Conservation (phyloP, 2,329 filamentous ascomycete genomes). For the Arthroderma sp. region DNA sequence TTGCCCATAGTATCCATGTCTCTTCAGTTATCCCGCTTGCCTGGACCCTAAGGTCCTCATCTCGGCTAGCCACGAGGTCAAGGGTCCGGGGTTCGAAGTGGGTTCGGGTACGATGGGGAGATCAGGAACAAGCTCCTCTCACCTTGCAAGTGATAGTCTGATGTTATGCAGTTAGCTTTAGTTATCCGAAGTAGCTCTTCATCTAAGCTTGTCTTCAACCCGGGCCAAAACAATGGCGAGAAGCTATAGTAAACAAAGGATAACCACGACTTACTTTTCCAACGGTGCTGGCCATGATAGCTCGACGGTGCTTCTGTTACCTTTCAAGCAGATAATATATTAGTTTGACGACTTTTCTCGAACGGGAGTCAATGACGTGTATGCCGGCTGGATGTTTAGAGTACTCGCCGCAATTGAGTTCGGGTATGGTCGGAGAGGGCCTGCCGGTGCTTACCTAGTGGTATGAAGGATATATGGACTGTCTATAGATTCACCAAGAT, state of each 20-base stretch:
- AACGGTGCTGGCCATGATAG: conserved; percentile 42
- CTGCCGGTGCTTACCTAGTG: too few species aligned
- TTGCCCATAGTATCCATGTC: not conserved
- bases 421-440: too few species aligned
- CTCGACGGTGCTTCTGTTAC: not conserved
- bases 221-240: too few species aligned
- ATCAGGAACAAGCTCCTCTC: conserved; percentile 9
- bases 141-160: conserved; percentile 88
- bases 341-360: too few species aligned
- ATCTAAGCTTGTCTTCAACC: too few species aligned
- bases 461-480: too few species aligned
- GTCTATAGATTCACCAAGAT: too few species aligned
- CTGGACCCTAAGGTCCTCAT: not conserved
- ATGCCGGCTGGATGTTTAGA: too few species aligned
- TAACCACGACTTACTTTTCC: conserved; percentile 36
- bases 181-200: too few species aligned
- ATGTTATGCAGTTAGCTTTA: conserved; percentile 3
- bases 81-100: conserved; percentile 5
- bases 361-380: too few species aligned
- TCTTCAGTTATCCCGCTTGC: not conserved
- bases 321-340: too few species aligned
- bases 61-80: not conserved
- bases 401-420: too few species aligned
- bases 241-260: conserved; percentile 8
- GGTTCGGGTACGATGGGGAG: not conserved